Base-by-base conservation (phyloP, 768 basidiomycete species). In the Boletales sp. region DNA sequence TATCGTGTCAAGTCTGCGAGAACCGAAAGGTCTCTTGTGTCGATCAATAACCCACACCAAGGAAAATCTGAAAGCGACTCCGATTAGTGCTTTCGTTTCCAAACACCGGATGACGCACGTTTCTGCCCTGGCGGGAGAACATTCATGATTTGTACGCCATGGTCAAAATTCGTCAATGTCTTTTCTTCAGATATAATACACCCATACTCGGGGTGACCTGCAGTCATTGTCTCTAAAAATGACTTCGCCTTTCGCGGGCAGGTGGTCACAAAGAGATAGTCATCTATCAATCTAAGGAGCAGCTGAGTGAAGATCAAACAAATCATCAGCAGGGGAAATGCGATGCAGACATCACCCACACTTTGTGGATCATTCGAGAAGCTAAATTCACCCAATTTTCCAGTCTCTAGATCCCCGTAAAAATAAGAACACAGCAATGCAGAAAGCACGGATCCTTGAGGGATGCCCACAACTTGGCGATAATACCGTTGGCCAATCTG, bases 371-470 rank as follows among this genome's bases (percentile, higher is more conserved):
- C 80, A 4, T 77, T 62, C 2, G 77, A 78, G 54, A 87, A 83
- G 35, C 70, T 66, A 28, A 74, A 71, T 49, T 42, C 51, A n/a
- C 47, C 19, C 37, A 66, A 33, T 38, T 80, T 75, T 8, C 61
- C 71, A 30, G 71, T 78, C 67, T 98, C 96, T 52, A 99, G 74
- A 61, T 95, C 86, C 7, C 92, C 94, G 57, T 97, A 99, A 65
- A 91, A 96, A 68, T 94, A 90, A 1, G 89, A 87, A 65, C 96
- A 99, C 2, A 99, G 71, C n/a, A 98, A 63, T 0, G 88, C 80
- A 8, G 94, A 96, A n/a, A 98, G 71, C n/a, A 94, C 83, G 3
- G 94, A 97, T 18, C 96, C 96, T 67, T 99, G 96, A 1, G 96
- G 95, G 19, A 99, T 99, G 3, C 96, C 96, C 28, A 90, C 80